Evolutionary conservation across 2,329 filamentous ascomycete species (phyloP).

Genomic region (Rachicladosporium sp.): DNA sequence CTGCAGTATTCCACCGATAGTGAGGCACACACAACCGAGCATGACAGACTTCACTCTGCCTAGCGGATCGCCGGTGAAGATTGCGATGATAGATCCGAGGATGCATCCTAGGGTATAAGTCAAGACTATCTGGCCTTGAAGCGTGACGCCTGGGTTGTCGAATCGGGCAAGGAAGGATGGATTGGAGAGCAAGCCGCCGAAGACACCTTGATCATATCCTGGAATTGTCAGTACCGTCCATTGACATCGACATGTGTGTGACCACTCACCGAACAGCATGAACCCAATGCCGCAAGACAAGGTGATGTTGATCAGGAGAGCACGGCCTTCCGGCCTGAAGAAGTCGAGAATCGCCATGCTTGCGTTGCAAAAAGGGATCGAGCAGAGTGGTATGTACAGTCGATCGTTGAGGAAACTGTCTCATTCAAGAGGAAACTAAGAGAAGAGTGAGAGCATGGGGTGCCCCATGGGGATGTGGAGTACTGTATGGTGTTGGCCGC

Average conservation of each 20-base stretch:
- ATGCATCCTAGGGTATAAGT: slow-evolving; percentile 41
- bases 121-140: slow-evolving; percentile 23
- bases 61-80: slow-evolving; percentile 28
- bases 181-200: slow-evolving; percentile 10
- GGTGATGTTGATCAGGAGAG: slow-evolving; percentile 1
- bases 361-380: no score
- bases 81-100: slow-evolving; percentile 27
- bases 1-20: slow-evolving; percentile 3
- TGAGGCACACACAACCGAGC: slow-evolving; percentile 1
- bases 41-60: slow-evolving; percentile 18
- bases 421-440: no score
- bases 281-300: slow-evolving; percentile 4
- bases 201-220: slow-evolving; percentile 13
- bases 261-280: slow-evolving; percentile 6
- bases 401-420: no score
- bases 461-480: no score
- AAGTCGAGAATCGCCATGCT: no score
- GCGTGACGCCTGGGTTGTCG: slow-evolving; percentile 7
- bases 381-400: no score
- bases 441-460: no score
- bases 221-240: neutral
- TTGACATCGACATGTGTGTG: neutral
- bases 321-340: slow-evolving; percentile 1
- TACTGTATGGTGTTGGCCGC: no score
- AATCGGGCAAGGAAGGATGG: slow-evolving; percentile 7